These are phyloP conservation scores for Monosporascus sp. DNA, from an alignment of 2,329 filamentous ascomycete genomes.

Conservation along the genomic window DNA sequence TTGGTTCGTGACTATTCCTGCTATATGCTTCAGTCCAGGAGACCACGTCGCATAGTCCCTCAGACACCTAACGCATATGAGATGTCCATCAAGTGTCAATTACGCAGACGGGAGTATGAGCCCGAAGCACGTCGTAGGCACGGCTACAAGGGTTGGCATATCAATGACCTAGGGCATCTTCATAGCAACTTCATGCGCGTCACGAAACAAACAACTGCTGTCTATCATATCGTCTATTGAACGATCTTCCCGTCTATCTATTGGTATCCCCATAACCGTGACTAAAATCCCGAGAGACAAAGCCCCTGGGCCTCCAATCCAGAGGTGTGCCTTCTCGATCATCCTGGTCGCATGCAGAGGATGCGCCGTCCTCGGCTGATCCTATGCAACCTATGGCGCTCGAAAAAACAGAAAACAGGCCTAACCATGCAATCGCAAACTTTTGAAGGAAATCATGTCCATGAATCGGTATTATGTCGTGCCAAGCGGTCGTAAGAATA, in stretches of 20 bases:
- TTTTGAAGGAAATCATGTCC: constrained; percentile 27
- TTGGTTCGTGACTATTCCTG: too few species aligned
- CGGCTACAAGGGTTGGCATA: too few species aligned
- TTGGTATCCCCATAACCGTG: constrained; percentile 18
- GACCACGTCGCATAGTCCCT: too few species aligned
- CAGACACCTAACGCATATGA: too few species aligned
- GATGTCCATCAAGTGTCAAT: too few species aligned
- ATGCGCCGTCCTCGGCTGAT: constrained; percentile 17
- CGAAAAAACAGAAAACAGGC: constrained; percentile 20
- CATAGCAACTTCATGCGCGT: background rate
- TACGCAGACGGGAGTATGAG: too few species aligned
- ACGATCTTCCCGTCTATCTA: constrained; percentile 17
- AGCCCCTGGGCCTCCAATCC: constrained; percentile 21
- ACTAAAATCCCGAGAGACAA: constrained; percentile 12
- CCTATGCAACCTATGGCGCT: constrained; percentile 18
- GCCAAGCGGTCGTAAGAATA: constrained; percentile 16
- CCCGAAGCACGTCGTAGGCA: too few species aligned
- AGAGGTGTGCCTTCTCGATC: constrained; percentile 12
- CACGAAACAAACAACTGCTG: background rate
- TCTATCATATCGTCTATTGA: constrained; percentile 19
- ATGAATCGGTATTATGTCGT: constrained; percentile 25
- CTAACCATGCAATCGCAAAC: constrained; percentile 27
- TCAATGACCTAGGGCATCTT: background rate
- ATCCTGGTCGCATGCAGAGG: constrained; percentile 15
- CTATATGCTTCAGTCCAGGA: too few species aligned